These are phyloP conservation scores for Lyophyllum atratum DNA, from an alignment of 768 basidiomycete species.

Conservation along the genomic window DNA sequence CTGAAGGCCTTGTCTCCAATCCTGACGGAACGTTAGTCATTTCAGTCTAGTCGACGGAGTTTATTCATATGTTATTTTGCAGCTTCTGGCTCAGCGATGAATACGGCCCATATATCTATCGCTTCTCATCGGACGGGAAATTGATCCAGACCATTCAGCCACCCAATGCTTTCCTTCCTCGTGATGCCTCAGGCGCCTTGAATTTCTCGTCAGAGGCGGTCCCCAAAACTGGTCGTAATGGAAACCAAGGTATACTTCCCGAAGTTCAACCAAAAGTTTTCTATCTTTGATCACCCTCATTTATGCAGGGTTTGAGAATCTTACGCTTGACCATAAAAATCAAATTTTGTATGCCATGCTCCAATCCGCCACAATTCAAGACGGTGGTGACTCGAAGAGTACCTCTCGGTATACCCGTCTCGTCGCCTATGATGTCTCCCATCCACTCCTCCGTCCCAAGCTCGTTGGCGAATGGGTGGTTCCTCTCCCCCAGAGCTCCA, in stretches of 20 bases:
- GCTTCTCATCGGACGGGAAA: constrained; percentile 44
- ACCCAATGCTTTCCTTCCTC: constrained; percentile 56
- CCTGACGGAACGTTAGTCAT: constrained; percentile 51
- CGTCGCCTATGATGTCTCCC: constrained; percentile 53
- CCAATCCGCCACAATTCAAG: constrained; percentile 65
- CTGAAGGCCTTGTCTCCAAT: constrained; percentile 60
- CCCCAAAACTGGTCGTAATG: constrained; percentile 53
- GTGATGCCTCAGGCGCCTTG: constrained; percentile 39
- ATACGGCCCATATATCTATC: constrained; percentile 69
- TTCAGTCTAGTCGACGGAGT: background rate
- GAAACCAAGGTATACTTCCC: constrained; percentile 50
- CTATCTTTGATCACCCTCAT: background rate
- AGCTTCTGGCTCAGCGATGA: constrained; percentile 71
- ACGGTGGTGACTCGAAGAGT: constrained; percentile 49
- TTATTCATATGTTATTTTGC: background rate
- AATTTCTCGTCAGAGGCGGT: constrained; percentile 53
- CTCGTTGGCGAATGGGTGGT: constrained; percentile 63
- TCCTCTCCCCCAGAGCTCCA: constrained; percentile 52
- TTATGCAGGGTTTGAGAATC: constrained; percentile 55
- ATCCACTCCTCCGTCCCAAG: constrained; percentile 30
- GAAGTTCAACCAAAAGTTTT: background rate
- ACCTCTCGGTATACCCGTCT: constrained; percentile 57
- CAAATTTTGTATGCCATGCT: constrained; percentile 59
- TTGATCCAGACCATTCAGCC: constrained; percentile 61
- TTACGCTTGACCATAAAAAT: constrained; percentile 51